Conservation (phyloP, 257 asterid genomes). For the Forsythia suspensa region DNA sequence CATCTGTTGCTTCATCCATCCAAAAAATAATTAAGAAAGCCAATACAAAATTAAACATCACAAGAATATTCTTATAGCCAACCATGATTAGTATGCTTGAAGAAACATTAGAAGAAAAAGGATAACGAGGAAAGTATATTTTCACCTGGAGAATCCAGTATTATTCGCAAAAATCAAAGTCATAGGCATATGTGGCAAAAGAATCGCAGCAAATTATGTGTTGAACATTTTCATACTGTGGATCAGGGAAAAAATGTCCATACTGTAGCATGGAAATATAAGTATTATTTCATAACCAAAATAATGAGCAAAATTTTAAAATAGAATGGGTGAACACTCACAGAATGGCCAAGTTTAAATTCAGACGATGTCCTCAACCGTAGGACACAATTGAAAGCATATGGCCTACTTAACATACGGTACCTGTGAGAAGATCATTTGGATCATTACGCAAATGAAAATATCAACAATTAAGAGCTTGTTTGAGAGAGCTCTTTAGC, state of each 20-base stretch:
- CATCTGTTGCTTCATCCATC: constrained; percentile 12
- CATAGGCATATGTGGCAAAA: constrained; percentile 94
- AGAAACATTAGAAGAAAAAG: constrained; percentile 20
- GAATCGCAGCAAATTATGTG: constrained; percentile 96
- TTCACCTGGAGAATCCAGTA: constrained; percentile 84
- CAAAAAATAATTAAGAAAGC: background rate
- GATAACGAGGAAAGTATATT: constrained; percentile 14
- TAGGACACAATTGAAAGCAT: constrained; percentile 92
- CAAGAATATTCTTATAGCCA: constrained; percentile 16
- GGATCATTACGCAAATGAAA: constrained; percentile 24
- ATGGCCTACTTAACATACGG: constrained; percentile 95
- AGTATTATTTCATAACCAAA: constrained; percentile 25
- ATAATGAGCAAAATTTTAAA: constrained; percentile 9
- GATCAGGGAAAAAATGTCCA: constrained; percentile 99
- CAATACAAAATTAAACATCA: background rate
- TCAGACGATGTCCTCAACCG: constrained; percentile 93
- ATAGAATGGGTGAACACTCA: constrained; percentile 35
- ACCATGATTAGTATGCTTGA: constrained; percentile 12
- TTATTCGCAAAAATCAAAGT: constrained; percentile 82
- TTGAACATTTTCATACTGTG: constrained; percentile 94
- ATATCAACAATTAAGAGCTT: background rate
- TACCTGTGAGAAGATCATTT: constrained; percentile 67
- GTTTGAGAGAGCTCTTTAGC: too few species aligned
- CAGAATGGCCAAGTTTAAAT: constrained; percentile 84
- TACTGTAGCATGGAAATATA: constrained; percentile 59